Evolutionary conservation across 345 rosid species (phyloP), one percentile per base, ranked within the genome.

Genomic region (Bruguiera parviflora): DNA sequence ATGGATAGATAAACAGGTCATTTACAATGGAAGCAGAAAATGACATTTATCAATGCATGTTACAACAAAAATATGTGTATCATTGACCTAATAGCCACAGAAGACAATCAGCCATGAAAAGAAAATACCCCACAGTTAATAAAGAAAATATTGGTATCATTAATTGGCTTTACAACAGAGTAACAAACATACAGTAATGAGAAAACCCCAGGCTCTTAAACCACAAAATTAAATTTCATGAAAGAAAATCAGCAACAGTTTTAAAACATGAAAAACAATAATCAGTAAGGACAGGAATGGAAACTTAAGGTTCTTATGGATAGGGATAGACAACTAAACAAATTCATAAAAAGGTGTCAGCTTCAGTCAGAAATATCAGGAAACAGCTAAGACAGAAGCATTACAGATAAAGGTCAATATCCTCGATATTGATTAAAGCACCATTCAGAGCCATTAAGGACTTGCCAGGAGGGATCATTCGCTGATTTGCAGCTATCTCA

Each of bases 391-490:
- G 3, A 13, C 15, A 77, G 73, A 73, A 35, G 53, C 59, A 78
- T 83, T 95, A 95, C 98, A 80, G 73, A 80, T 85, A 92, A 56
- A 95, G 97, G 84, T 95, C 99, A 80, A 90, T 78, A 78, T 92
- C 99, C 80, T 95, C 99, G 19, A 92, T 82, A 76, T 89, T 90
- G 85, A 95, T 76, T 77, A 95, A 78, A 79, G 99, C 99, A 77
- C 99, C 96, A 89, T 95, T 95, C 64, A 92, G 82, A 65, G 97
- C 99, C 92, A 95, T 80, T 81, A 95, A 80, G 66, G 96, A 87
- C 87, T 90, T 95, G 77, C 99, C 96, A 70, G 98, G 92, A 55
- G 98, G 97, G 73, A 95, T 83, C 96, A 92, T 86, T 73, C 94
- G 82, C 83, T 95, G 99, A 69, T 95, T 95, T 68, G 91, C 80